Conservation (phyloP, 495 filamentous ascomycete species). For the Neurospora pannonica region DNA sequence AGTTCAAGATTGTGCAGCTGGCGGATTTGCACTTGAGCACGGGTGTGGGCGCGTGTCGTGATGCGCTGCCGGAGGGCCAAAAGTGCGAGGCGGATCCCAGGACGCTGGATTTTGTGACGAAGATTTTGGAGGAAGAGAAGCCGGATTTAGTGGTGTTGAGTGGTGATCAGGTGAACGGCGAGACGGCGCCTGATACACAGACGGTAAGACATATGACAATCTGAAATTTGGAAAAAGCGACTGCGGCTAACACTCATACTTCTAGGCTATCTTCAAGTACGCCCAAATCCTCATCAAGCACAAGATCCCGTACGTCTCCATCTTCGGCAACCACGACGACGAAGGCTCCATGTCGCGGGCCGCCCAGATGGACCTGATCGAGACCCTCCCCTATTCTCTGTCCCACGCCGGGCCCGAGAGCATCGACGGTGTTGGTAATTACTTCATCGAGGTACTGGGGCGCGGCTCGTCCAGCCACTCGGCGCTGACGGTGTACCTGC, state of each 20-base stretch:
- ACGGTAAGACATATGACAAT: constrained; percentile 36
- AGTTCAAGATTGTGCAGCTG: constrained; percentile 93
- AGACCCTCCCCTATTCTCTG: constrained; percentile 81
- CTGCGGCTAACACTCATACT: neutral
- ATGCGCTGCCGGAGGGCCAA: constrained; percentile 67
- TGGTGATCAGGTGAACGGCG: constrained; percentile 93
- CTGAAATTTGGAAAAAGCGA: neutral
- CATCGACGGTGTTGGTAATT: constrained; percentile 88
- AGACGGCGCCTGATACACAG: constrained; percentile 84
- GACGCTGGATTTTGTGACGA: constrained; percentile 80
- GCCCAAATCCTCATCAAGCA: constrained; percentile 76
- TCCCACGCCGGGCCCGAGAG: constrained; percentile 70
- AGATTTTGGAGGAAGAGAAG: constrained; percentile 78
- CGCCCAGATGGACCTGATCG: constrained; percentile 73
- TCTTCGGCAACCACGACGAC: constrained; percentile 97
- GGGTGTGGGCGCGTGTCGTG: constrained; percentile 73
- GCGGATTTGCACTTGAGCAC: constrained; percentile 89
- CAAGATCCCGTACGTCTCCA: constrained; percentile 84
- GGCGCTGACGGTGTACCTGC: constrained; percentile 83
- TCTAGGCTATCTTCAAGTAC: constrained; percentile 81
- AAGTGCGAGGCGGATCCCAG: constrained; percentile 85
- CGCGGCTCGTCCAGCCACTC: constrained; percentile 70
- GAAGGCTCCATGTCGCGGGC: constrained; percentile 71
- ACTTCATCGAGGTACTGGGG: constrained; percentile 82
- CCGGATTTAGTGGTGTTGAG: constrained; percentile 85